Conservation (phyloP, 371 early-diverging fungal species). For the Apophysomyces elegans region DNA sequence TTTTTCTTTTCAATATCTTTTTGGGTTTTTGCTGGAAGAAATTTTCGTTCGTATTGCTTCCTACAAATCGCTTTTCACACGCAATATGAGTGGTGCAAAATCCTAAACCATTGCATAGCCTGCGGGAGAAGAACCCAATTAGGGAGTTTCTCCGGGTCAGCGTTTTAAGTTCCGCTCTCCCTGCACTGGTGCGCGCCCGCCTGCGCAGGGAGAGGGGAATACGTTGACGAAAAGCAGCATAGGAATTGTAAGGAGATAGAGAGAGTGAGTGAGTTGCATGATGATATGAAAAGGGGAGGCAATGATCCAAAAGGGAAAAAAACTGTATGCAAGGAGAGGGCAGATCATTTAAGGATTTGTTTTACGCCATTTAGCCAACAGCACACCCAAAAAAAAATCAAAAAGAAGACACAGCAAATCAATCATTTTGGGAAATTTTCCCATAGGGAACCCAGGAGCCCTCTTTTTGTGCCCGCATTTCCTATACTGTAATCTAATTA, state of each 20-base stretch:
- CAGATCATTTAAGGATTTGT: not conserved
- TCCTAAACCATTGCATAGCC: slow-evolving; percentile 13
- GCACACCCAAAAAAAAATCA: not conserved
- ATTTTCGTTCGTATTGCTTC: not conserved
- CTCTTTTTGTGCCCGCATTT: not conserved
- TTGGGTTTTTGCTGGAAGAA: not conserved
- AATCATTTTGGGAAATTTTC: slow-evolving; percentile 8
- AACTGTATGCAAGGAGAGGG: not conserved
- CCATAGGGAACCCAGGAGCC: not conserved
- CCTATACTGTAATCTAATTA: slow-evolving; percentile 9
- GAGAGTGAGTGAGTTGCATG: not conserved
- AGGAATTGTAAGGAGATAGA: not conserved
- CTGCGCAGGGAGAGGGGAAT: not conserved
- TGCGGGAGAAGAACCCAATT: slow-evolving; percentile 23
- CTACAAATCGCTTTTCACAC: slow-evolving; percentile 14
- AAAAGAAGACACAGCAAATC: not conserved
- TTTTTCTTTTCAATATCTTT: slow-evolving; percentile 12
- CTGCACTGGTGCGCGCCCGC: not conserved
- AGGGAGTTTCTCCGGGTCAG: slow-evolving; percentile 17
- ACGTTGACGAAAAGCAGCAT: not conserved
- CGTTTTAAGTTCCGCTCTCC: not conserved
- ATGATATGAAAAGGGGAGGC: not conserved
- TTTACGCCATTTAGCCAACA: not conserved
- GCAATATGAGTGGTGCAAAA: slow-evolving; percentile 14
- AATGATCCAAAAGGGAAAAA: not conserved